Evolutionary conservation across 2,329 filamentous ascomycete genomes (phyloP).

Genomic region (Myriosclerotinia curreyana): DNA sequence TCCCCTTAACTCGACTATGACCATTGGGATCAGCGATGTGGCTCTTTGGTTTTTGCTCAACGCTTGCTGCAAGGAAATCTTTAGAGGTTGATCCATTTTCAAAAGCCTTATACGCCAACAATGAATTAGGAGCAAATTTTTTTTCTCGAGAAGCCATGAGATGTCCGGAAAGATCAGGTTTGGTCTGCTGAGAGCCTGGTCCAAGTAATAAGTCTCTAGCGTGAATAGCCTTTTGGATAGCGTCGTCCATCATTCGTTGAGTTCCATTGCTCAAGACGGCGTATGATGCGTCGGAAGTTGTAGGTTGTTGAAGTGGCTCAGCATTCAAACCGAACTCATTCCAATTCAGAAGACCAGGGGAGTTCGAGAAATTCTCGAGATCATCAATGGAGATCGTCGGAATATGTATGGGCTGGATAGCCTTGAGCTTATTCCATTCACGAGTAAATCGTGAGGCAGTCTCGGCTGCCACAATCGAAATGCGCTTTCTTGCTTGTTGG

Average conservation of each 20-base stretch:
- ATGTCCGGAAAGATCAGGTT: too few species aligned
- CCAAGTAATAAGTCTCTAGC: fast-evolving
- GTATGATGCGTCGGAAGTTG: fast-evolving
- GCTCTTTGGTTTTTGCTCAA: neutral
- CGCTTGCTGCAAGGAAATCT: neutral
- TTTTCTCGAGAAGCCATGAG: neutral
- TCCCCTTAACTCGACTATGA: neutral
- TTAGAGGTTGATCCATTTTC: neutral
- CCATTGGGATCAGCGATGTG: neutral
- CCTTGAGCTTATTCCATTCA: neutral
- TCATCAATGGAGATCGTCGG: too few species aligned
- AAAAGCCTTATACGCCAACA: neutral
- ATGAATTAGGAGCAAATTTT: too few species aligned
- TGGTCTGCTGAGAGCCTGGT: neutral
- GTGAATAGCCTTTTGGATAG: neutral
- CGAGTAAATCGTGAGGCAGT: neutral
- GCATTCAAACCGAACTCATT: neutral
- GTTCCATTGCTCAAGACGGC: neutral
- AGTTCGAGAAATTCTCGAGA: neutral
- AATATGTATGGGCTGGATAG: neutral
- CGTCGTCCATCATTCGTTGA: neutral
- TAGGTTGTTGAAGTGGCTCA: neutral
- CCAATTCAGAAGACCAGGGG: too few species aligned
- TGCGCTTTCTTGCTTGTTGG: neutral
- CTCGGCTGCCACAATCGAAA: neutral